Evolutionary conservation across 2,329 filamentous ascomycete species (phyloP).

Genomic region (Calonectria pseudoturangicola): DNA sequence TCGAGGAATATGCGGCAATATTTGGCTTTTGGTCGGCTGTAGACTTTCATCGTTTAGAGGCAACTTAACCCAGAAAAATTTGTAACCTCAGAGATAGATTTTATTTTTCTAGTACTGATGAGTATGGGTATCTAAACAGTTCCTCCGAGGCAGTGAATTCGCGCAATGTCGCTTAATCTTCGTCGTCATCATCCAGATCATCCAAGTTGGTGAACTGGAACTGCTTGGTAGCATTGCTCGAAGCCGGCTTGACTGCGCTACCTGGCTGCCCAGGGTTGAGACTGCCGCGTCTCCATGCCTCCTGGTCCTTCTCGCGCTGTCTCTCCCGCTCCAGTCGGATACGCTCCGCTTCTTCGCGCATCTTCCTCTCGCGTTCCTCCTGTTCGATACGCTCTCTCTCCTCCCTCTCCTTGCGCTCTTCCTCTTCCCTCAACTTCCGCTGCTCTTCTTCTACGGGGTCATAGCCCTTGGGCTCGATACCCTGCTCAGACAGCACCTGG

Average conservation of each 20-base stretch:
- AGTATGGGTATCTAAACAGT: slow-evolving; percentile 12
- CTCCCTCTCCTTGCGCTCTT: slow-evolving; percentile 67
- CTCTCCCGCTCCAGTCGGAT: slow-evolving; percentile 65
- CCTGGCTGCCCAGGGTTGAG: slow-evolving; percentile 47
- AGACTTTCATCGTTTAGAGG: slow-evolving; percentile 40
- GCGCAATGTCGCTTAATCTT: slow-evolving; percentile 53
- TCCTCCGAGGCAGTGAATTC: not conserved
- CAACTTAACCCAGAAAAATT: slow-evolving; percentile 29
- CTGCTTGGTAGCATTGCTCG: slow-evolving; percentile 67
- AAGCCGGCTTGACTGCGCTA: slow-evolving; percentile 52
- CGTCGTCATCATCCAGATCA: slow-evolving; percentile 71
- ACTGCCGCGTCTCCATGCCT: slow-evolving; percentile 64
- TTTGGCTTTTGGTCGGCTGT: slow-evolving; percentile 33
- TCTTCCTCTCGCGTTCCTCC: slow-evolving; percentile 66
- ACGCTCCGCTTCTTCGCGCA: slow-evolving; percentile 63
- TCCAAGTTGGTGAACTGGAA: slow-evolving; percentile 74
- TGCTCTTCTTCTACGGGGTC: slow-evolving; percentile 75
- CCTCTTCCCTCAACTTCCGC: slow-evolving; percentile 70
- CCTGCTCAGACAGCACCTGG: slow-evolving; percentile 77
- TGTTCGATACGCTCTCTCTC: slow-evolving; percentile 68
- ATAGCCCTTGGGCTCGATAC: slow-evolving; percentile 76
- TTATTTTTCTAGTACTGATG: slow-evolving; percentile 9
- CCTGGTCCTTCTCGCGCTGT: slow-evolving; percentile 64
- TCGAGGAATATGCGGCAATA: slow-evolving; percentile 35
- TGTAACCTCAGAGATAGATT: slow-evolving; percentile 10